Conservation (phyloP, 2,329 filamentous ascomycete species). For the Aureobasidium sp. region DNA sequence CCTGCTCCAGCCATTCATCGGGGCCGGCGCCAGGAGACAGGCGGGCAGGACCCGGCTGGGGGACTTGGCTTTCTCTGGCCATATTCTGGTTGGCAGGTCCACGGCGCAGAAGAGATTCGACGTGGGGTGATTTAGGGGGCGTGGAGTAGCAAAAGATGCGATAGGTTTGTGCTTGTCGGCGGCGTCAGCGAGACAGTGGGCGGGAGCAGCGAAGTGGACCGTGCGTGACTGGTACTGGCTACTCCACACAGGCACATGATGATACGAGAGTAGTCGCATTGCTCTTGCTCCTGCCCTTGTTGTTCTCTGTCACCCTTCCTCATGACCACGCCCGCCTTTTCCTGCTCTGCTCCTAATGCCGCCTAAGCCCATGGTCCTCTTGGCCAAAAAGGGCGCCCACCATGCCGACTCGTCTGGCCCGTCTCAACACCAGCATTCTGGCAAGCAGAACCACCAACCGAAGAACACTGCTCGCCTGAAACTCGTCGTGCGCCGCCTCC, state of each 20-base stretch:
- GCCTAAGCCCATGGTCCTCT: constrained; percentile 10
- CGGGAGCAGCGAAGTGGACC: not conserved
- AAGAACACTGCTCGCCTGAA: constrained; percentile 62
- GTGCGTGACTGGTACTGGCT: not conserved
- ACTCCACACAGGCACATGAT: constrained; percentile 4
- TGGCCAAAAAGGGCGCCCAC: constrained; percentile 12
- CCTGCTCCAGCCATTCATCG: constrained; percentile 94
- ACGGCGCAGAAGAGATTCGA: not conserved
- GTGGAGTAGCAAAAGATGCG: not conserved
- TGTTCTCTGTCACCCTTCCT: not conserved
- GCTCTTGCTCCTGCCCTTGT: not conserved
- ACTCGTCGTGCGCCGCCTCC: constrained; percentile 74
- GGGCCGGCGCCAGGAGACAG: constrained; percentile 76
- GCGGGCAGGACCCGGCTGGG: constrained; percentile 84
- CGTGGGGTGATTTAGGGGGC: not conserved
- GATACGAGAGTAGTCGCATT: not conserved
- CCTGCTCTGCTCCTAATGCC: constrained; percentile 4
- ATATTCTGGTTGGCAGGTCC: constrained; percentile 27
- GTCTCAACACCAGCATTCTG: not conserved
- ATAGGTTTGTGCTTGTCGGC: not conserved
- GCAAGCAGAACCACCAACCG: constrained; percentile 12
- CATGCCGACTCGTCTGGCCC: not conserved
- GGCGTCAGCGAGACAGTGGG: not conserved
- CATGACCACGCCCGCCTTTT: not conserved
- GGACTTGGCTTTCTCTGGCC: constrained; percentile 54